A percentile compares a stretch with the other conserved stretches of the same genome.
These are phyloP conservation scores for Lobosporangium transversale DNA, from an alignment of 192 early-diverging fungal genomes.

Conservation along the genomic window DNA sequence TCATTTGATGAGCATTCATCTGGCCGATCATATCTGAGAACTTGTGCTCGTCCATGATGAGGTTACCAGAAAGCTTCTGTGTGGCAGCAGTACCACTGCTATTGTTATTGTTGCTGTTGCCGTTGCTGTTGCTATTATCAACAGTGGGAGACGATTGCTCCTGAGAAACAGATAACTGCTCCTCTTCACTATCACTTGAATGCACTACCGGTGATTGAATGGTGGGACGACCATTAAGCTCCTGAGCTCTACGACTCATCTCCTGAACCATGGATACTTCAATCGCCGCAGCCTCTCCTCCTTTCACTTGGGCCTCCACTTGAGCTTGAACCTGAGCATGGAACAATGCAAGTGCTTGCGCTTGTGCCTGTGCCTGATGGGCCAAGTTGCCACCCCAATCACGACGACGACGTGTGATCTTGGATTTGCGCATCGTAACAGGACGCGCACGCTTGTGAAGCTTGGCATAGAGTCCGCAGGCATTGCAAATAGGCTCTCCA, in stretches of 20 bases:
- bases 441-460: slow-evolving; percentile 90
- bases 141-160: no score
- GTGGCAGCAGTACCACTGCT: neutral
- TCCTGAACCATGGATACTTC: slow-evolving; percentile 36
- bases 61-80: slow-evolving; percentile 26
- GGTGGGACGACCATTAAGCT: slow-evolving; percentile 4
- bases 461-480: slow-evolving; percentile 90
- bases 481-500: slow-evolving; percentile 83
- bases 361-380: slow-evolving; percentile 49
- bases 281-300: neutral
- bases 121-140: no score
- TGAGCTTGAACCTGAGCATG: slow-evolving; percentile 47
- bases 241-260: slow-evolving; percentile 25
- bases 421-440: slow-evolving; percentile 78
- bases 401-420: slow-evolving; percentile 68
- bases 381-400: slow-evolving; percentile 59
- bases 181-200: slow-evolving; percentile 39
- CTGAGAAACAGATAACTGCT: no score
- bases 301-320: slow-evolving; percentile 26
- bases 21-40: slow-evolving; percentile 54
- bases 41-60: slow-evolving; percentile 55
- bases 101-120: neutral
- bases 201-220: neutral
- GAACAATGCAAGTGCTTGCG: slow-evolving; percentile 36
- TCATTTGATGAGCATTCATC: slow-evolving; percentile 64